Conservation (phyloP, 257 asterid species). For the Plantago elongata region DNA sequence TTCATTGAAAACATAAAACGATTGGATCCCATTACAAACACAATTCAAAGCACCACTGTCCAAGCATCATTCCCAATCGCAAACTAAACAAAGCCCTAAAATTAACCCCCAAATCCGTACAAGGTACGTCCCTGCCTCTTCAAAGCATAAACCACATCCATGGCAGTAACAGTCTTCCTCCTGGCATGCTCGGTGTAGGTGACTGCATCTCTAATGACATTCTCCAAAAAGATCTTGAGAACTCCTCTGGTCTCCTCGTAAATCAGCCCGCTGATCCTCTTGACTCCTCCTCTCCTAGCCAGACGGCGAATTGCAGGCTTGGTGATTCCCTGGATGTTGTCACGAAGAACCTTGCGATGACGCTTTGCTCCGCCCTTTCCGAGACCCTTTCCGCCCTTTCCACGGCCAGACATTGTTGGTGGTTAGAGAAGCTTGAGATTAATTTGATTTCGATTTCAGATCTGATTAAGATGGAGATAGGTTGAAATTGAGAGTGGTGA, state of each 20-base stretch:
- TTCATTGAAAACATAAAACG: no score
- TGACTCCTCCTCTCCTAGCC: constrained; percentile 51
- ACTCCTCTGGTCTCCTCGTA: constrained; percentile 50
- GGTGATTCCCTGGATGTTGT: constrained; percentile 44
- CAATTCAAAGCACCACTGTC: neutral
- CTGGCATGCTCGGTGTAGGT: constrained; percentile 44
- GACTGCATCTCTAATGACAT: constrained; percentile 39
- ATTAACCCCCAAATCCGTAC: constrained; percentile 40
- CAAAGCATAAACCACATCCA: constrained; percentile 43
- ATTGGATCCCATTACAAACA: neutral
- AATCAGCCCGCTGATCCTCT: constrained; percentile 41
- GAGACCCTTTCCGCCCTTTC: constrained; percentile 43
- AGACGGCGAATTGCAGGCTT: constrained; percentile 46
- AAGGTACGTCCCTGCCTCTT: constrained; percentile 46
- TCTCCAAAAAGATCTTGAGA: constrained; percentile 41
- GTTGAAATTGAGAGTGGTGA: neutral
- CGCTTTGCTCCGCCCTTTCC: constrained; percentile 49
- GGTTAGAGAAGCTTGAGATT: no score
- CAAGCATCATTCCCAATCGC: neutral
- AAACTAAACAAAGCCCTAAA: neutral
- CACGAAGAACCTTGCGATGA: constrained; percentile 46
- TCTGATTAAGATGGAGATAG: neutral
- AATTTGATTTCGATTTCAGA: no score
- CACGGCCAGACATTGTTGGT: constrained; percentile 36
- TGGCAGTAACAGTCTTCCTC: constrained; percentile 46